Evolutionary conservation across 495 filamentous ascomycete species (phyloP).

Genomic region (Penicillium pulvis): DNA sequence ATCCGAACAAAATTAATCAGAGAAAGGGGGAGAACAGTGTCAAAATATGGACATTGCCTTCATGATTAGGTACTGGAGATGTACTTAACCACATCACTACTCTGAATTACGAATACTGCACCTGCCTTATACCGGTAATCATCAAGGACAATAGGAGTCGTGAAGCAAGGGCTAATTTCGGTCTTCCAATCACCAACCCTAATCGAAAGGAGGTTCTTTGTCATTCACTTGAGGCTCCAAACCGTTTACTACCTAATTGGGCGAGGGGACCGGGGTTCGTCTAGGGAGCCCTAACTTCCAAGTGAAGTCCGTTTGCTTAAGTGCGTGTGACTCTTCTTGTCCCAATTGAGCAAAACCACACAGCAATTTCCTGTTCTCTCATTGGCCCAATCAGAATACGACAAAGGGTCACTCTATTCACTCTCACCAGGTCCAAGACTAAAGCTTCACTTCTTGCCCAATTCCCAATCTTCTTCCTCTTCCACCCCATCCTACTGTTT

Average conservation of each 20-base stretch:
- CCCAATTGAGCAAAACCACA: not conserved
- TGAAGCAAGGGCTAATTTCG: not conserved
- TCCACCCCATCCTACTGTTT: not conserved
- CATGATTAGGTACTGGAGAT: too few relatives aligned
- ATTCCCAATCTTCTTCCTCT: not conserved
- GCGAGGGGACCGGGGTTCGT: too few relatives aligned
- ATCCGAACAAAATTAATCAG: not conserved
- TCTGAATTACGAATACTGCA: too few relatives aligned
- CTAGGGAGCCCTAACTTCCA: too few relatives aligned
- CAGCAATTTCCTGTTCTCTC: not conserved
- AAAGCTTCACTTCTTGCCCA: not conserved
- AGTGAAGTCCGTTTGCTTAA: too few relatives aligned
- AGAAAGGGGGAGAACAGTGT: slow-evolving; percentile 56
- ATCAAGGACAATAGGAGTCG: not conserved
- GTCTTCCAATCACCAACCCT: not conserved
- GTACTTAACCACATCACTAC: too few relatives aligned
- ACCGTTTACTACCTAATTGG: too few relatives aligned
- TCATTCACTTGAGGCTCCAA: not conserved
- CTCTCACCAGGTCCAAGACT: not conserved
- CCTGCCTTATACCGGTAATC: too few relatives aligned
- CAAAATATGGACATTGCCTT: slow-evolving; percentile 62
- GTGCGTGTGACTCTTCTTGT: too few relatives aligned
- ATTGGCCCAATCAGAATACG: too few relatives aligned
- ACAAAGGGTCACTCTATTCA: not conserved
- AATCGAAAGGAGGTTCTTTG: not conserved